Conservation (phyloP, 257 asterid genomes). For the Nicotiana sylvestris region DNA sequence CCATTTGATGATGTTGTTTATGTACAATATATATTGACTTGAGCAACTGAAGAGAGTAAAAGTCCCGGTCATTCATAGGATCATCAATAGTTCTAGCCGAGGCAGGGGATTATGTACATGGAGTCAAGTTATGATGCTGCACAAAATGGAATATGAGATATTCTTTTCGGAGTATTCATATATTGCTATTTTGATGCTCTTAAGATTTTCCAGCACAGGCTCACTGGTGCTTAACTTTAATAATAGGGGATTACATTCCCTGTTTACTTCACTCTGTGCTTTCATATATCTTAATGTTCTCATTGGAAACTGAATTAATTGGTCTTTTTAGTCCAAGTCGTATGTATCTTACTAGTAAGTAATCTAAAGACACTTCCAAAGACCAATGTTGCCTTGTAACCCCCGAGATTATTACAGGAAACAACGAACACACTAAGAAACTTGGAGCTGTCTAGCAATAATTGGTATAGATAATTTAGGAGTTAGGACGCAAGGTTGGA, state of each 20-base stretch:
- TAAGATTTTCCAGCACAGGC: neutral
- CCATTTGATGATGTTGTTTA: neutral
- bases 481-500: neutral
- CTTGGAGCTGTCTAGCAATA: neutral
- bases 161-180: neutral
- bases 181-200: neutral
- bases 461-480: neutral
- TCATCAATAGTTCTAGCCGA: neutral
- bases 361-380: neutral
- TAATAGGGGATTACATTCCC: neutral
- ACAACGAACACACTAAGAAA: neutral
- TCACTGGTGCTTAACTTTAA: neutral
- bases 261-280: neutral
- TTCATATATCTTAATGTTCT: neutral
- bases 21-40: neutral
- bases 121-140: neutral
- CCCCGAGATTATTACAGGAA: neutral
- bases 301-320: neutral
- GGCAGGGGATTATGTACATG: neutral
- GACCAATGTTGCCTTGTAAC: neutral
- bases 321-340: neutral
- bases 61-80: neutral
- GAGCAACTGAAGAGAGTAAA: neutral
- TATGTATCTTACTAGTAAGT: neutral
- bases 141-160: neutral